Percentiles rank a stretch among this genome's conserved stretches.
phyloP scores from a whole-genome alignment of 345 rosid genomes.

The Microcos paniculata region DNA sequence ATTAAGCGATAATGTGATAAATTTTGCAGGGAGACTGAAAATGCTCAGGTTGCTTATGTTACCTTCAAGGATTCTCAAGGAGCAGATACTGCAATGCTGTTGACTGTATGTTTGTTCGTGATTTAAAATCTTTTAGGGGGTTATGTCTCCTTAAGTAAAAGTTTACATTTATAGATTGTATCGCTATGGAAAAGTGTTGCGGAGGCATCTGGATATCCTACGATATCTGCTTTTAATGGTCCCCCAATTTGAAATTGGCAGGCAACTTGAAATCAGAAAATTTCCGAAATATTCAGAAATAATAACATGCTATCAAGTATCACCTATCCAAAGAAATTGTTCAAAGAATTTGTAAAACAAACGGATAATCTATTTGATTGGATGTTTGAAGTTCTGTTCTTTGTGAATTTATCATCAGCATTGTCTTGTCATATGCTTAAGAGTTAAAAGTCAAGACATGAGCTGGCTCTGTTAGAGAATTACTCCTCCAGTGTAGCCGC shows the following conservation, averaged over 20 bases:
- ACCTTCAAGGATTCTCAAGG: conserved; percentile 51
- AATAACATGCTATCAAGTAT: neutral
- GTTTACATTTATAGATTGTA: neutral
- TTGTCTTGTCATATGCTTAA: neutral
- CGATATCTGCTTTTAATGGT: conserved; percentile 41
- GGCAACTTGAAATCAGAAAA: conserved; percentile 33
- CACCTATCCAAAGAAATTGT: neutral
- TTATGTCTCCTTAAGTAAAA: neutral
- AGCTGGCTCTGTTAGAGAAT: neutral
- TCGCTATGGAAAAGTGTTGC: neutral
- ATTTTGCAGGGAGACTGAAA: conserved; percentile 37
- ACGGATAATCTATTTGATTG: neutral
- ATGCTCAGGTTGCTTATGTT: conserved; percentile 43
- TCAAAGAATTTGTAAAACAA: neutral
- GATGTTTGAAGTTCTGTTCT: neutral
- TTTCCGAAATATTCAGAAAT: neutral
- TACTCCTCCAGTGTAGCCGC: neutral
- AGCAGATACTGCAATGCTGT: conserved; percentile 52
- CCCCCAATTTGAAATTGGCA: neutral
- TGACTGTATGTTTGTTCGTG: conserved; percentile 36
- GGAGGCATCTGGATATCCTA: conserved; percentile 22
- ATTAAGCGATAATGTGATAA: neutral
- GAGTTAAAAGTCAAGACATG: neutral
- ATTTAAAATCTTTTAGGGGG: neutral
- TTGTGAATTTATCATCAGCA: neutral